These are phyloP conservation scores for Anthostomella pinea DNA, from an alignment of 2,329 filamentous ascomycete species.

Conservation along the genomic window DNA sequence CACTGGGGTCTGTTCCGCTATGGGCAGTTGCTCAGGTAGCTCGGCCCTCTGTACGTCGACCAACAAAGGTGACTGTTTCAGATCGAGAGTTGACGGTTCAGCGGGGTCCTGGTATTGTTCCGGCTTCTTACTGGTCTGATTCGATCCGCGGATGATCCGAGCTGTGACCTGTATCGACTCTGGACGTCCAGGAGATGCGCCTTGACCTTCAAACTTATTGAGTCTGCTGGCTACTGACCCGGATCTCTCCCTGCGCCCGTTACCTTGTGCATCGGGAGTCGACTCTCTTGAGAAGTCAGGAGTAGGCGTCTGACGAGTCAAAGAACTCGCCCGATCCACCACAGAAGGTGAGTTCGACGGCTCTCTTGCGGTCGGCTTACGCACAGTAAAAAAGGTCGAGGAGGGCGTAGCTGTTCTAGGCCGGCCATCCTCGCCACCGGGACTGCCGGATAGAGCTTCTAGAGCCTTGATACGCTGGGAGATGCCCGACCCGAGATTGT, in stretches of 20 bases:
- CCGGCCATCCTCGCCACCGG: conserved; percentile 25
- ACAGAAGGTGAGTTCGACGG: conserved; percentile 35
- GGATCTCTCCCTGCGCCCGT: conserved; percentile 42
- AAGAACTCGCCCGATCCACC: conserved; percentile 34
- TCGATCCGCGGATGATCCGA: conserved; percentile 69
- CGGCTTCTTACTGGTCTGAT: conserved; percentile 38
- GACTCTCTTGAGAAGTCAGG: conserved; percentile 27
- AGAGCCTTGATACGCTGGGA: conserved; percentile 92
- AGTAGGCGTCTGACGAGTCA: conserved; percentile 25
- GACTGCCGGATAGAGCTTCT: conserved; percentile 66
- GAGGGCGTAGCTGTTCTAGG: conserved; percentile 32
- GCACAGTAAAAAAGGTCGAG: conserved; percentile 45
- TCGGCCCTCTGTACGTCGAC: conserved; percentile 53
- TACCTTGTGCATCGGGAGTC: conserved; percentile 18
- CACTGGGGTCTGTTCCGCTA: conserved; percentile 25
- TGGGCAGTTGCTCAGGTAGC: conserved; percentile 27
- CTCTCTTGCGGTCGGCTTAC: conserved; percentile 33
- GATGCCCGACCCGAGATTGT: conserved; percentile 84
- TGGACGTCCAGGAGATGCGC: conserved; percentile 46
- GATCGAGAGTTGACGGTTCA: conserved; percentile 48
- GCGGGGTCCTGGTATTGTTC: conserved; percentile 40
- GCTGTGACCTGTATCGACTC: conserved; percentile 89
- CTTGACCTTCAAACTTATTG: conserved; percentile 51
- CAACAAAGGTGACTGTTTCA: conserved; percentile 58
- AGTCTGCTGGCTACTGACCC: conserved; percentile 54